These are phyloP conservation scores for Arxiozyma heterogenica DNA, from an alignment of 1,139 yeast genomes.

Conservation along the genomic window DNA sequence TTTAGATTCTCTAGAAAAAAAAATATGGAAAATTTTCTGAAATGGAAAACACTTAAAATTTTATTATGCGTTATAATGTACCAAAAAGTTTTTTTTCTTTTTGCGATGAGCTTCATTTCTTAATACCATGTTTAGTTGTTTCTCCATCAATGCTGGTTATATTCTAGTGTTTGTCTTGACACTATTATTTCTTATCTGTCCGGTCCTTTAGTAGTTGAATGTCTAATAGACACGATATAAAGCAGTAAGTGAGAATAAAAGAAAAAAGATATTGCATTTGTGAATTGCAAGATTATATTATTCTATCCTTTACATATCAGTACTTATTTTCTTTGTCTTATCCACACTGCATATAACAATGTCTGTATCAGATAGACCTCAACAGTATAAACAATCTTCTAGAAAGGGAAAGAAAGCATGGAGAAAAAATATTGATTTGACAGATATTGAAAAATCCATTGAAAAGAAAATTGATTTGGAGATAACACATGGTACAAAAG, in stretches of 20 bases:
- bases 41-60: not conserved
- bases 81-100: no score
- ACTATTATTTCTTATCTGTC: no score
- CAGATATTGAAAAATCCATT: constrained; percentile 63
- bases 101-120: not conserved
- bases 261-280: not conserved
- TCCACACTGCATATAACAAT: constrained; percentile 6
- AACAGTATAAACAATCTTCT: constrained; percentile 53
- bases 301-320: not conserved
- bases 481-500: constrained; percentile 50
- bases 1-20: not conserved
- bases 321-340: not conserved
- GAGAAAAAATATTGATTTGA: constrained; percentile 88
- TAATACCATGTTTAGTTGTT: no score
- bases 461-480: constrained; percentile 63
- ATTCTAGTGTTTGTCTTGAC: not conserved
- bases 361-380: constrained; percentile 32
- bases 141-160: not conserved
- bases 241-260: not conserved
- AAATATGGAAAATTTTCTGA: not conserved
- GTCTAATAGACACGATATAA: not conserved
- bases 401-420: constrained; percentile 92
- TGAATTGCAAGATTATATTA: no score
- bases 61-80: no score
- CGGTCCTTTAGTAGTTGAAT: not conserved